phyloP scores from a whole-genome alignment of 352 stramenopile species.

The Phytophthora foliorum region DNA sequence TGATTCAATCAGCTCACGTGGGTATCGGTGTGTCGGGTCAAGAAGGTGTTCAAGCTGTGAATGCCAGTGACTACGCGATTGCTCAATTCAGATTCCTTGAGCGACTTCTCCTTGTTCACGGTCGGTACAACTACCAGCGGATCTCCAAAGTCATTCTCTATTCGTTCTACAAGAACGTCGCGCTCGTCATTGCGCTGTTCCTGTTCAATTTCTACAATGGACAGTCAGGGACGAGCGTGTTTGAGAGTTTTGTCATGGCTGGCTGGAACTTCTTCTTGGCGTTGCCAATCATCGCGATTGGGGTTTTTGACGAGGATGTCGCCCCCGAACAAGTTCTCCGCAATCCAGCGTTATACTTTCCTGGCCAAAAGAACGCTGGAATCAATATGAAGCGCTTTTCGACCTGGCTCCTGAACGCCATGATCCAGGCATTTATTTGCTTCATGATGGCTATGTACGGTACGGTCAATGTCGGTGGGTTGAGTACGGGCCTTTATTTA shows the following conservation, averaged over 20 bases:
- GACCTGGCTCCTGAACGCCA: slow-evolving; percentile 72
- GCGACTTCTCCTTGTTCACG: slow-evolving; percentile 96
- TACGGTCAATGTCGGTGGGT: slow-evolving; percentile 42
- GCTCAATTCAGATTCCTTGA: slow-evolving; percentile 95
- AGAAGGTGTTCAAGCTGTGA: slow-evolving; percentile 93
- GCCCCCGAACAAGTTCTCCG: slow-evolving; percentile 62
- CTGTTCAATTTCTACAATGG: slow-evolving; percentile 89
- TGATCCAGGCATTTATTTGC: slow-evolving; percentile 71
- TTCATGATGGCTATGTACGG: slow-evolving; percentile 67
- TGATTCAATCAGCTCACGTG: slow-evolving; percentile 96
- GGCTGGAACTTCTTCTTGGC: slow-evolving; percentile 86
- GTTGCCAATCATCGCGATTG: slow-evolving; percentile 92
- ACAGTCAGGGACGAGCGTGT: slow-evolving; percentile 85
- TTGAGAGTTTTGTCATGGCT: slow-evolving; percentile 86
- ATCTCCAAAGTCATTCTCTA: slow-evolving; percentile 94
- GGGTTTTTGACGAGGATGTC: slow-evolving; percentile 86
- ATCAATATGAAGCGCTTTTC: slow-evolving; percentile 76
- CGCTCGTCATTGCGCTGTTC: slow-evolving; percentile 75
- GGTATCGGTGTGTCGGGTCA: slow-evolving; percentile 95
- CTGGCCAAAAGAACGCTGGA: slow-evolving; percentile 70
- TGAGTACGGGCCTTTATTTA: slow-evolving; percentile 61
- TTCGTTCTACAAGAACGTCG: slow-evolving; percentile 87
- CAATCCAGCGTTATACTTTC: slow-evolving; percentile 67
- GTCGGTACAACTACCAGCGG: slow-evolving; percentile 97
- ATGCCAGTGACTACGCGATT: slow-evolving; percentile 94